Conservation (phyloP, 2,329 filamentous ascomycete genomes). For the Xylaria sp. region DNA sequence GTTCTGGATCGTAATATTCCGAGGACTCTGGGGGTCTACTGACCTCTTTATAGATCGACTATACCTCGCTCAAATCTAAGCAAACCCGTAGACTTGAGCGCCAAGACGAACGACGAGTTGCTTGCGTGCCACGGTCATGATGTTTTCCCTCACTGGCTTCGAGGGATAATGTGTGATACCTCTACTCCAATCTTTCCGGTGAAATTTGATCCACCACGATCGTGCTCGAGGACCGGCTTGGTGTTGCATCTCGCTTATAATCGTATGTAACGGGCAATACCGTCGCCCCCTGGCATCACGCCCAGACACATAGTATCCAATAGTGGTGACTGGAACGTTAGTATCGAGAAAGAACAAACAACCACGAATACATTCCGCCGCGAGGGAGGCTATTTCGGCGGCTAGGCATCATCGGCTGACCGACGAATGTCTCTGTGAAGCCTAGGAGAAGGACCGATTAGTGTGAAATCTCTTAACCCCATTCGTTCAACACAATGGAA, state of each 20-base stretch:
- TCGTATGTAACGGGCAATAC: background rate
- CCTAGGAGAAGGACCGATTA: background rate
- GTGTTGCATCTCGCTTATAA: constrained; percentile 26
- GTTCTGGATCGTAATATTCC: background rate
- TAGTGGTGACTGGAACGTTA: background rate
- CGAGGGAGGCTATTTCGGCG: background rate
- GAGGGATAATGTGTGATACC: constrained; percentile 9
- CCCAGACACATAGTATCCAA: no score
- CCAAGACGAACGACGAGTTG: constrained; percentile 5
- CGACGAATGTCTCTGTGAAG: background rate
- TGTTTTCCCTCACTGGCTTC: background rate
- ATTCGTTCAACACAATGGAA: background rate
- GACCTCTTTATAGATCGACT: constrained; percentile 15
- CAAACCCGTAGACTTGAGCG: background rate
- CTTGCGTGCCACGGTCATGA: constrained; percentile 14
- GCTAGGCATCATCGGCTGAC: background rate
- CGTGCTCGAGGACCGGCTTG: background rate
- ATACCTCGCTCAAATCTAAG: background rate
- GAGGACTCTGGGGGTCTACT: background rate
- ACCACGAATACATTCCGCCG: background rate
- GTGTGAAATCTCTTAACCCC: background rate
- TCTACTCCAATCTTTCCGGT: background rate
- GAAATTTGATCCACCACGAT: background rate
- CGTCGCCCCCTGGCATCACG: background rate
- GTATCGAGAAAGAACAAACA: background rate